Percentiles rank a stretch among this genome's conserved stretches.
Conservation (phyloP, 225 moss, liverwort and hornwort genomes). For the Physcomitrium patens region DNA sequence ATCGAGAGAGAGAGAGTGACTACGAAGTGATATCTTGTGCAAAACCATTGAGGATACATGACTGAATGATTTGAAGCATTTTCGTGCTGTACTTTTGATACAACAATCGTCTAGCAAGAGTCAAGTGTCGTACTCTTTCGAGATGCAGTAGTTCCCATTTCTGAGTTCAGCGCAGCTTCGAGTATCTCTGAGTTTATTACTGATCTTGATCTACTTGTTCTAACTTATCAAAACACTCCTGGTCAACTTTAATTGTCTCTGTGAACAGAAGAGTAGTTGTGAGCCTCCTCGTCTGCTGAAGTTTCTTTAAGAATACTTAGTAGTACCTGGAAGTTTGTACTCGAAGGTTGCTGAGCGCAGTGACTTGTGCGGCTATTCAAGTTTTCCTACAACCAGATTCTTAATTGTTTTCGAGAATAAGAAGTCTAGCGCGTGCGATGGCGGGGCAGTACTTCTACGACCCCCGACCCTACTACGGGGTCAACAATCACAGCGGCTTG, state of each 20-base stretch:
- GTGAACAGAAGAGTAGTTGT: too few relatives aligned
- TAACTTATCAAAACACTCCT: too few relatives aligned
- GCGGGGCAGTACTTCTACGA: constrained; percentile 62
- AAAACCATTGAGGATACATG: neutral
- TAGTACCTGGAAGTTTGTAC: too few relatives aligned
- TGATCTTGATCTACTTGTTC: neutral
- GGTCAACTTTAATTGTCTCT: too few relatives aligned
- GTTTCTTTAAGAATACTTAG: too few relatives aligned
- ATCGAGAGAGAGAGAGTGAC: neutral
- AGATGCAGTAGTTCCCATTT: neutral
- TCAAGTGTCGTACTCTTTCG: neutral
- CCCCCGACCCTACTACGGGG: constrained; percentile 56
- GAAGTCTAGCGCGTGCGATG: constrained; percentile 25
- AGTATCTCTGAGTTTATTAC: too few relatives aligned
- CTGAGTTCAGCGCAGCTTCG: neutral
- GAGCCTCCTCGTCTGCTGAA: too few relatives aligned
- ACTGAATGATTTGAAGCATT: too few relatives aligned
- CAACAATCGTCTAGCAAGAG: constrained; percentile 3
- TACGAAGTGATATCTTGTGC: neutral
- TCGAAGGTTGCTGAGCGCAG: neutral
- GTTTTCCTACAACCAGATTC: neutral
- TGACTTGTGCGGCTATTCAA: neutral
- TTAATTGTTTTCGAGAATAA: neutral
- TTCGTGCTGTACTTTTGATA: neutral
- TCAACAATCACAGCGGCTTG: constrained; percentile 36